Evolutionary conservation across 495 filamentous ascomycete genomes (phyloP).

Genomic region (Penicillium diatomitis): DNA sequence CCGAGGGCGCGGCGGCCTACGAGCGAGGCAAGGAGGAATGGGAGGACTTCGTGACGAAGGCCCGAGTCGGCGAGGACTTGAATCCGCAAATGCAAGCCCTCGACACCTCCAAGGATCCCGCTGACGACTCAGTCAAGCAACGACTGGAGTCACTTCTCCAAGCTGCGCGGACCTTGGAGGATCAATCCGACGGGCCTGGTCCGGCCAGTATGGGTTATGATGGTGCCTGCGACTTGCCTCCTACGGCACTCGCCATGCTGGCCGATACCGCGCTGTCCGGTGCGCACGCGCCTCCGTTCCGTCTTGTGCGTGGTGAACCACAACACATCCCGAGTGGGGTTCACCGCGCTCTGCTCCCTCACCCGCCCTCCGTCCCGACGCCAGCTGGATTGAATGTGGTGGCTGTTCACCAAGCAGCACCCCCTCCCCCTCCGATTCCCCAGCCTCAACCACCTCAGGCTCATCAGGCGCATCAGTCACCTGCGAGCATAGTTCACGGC

Average conservation of each 20-base stretch:
- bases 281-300: slow-evolving; percentile 12
- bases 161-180: slow-evolving; percentile 4
- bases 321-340: neutral
- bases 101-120: slow-evolving; percentile 10
- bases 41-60: slow-evolving; percentile 37
- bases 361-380: too few relatives aligned
- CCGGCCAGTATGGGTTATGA: neutral
- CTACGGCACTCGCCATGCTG: slow-evolving; percentile 22
- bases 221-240: slow-evolving; percentile 1
- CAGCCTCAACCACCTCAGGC: slow-evolving; percentile 2
- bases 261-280: slow-evolving; percentile 28
- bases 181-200: neutral
- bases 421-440: slow-evolving; percentile 10
- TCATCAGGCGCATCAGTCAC: slow-evolving; percentile 5
- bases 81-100: slow-evolving; percentile 35
- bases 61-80: slow-evolving; percentile 28
- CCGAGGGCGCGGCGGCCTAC: slow-evolving; percentile 24
- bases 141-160: slow-evolving; percentile 8
- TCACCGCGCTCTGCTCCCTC: too few relatives aligned
- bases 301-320: slow-evolving; percentile 16
- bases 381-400: neutral
- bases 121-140: slow-evolving; percentile 1
- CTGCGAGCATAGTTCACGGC: slow-evolving; percentile 16
- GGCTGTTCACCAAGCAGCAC: slow-evolving; percentile 19
- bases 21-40: slow-evolving; percentile 25